Conservation (phyloP, 2,329 filamentous ascomycete species). For the Fusarium proliferatum region DNA sequence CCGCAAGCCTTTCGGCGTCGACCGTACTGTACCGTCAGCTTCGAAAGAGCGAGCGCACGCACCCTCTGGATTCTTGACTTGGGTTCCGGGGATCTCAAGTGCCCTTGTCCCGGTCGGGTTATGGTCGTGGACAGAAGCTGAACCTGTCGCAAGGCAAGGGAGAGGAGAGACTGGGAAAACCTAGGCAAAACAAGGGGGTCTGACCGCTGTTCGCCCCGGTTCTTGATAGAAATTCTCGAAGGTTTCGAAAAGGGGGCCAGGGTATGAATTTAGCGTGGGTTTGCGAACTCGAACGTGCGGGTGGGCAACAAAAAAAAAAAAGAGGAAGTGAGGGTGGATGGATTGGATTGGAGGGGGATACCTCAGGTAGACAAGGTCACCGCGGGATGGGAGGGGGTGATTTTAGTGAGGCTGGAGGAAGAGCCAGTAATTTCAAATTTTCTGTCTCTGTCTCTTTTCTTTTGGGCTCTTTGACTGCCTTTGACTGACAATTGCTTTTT, state of each 20-base stretch:
- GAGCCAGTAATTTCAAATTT: slow-evolving; percentile 32
- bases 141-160: slow-evolving; percentile 29
- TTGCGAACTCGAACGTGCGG: slow-evolving; percentile 38
- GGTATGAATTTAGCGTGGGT: slow-evolving; percentile 36
- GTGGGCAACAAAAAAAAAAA: slow-evolving; percentile 13
- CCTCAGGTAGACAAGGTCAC: not conserved
- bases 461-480: not conserved
- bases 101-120: slow-evolving; percentile 27
- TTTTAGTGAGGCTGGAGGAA: not conserved
- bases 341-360: not conserved
- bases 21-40: slow-evolving; percentile 39
- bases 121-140: slow-evolving; percentile 31
- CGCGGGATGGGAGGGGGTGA: slow-evolving; percentile 5
- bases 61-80: slow-evolving; percentile 12
- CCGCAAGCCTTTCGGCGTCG: slow-evolving; percentile 43
- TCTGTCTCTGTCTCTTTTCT: not conserved
- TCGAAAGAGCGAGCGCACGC: slow-evolving; percentile 19
- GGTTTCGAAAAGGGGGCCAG: slow-evolving; percentile 47
- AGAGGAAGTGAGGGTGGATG: not conserved
- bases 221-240: slow-evolving; percentile 46
- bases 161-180: not conserved
- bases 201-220: slow-evolving; percentile 46
- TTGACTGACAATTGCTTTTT: slow-evolving; percentile 14
- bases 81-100: slow-evolving; percentile 30
- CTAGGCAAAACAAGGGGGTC: slow-evolving; percentile 35